Evolutionary conservation across 2,329 filamentous ascomycete genomes (phyloP).

Genomic region (Penicillium sp.): DNA sequence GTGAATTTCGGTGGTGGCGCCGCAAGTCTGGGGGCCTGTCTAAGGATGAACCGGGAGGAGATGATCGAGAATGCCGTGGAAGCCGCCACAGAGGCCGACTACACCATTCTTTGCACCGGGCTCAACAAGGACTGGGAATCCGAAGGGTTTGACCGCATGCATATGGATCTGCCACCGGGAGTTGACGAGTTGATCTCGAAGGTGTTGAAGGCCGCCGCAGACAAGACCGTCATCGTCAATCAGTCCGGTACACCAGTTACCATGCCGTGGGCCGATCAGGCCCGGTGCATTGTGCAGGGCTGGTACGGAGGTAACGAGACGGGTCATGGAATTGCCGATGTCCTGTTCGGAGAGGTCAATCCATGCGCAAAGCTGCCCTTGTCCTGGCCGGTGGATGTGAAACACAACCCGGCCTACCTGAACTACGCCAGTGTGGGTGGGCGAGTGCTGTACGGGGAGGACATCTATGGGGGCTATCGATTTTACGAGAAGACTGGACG

Average conservation of each 20-base stretch:
- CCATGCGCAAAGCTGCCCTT: conserved; percentile 65
- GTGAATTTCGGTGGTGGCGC: conserved; percentile 20
- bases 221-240: conserved; percentile 58
- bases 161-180: conserved; percentile 47
- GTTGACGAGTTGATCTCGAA: conserved; percentile 51
- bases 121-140: conserved; percentile 29
- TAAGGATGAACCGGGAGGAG: conserved; percentile 12
- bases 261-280: conserved; percentile 39
- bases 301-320: conserved; percentile 80
- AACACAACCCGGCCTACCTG: conserved; percentile 64
- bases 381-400: conserved; percentile 56
- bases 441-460: conserved; percentile 65
- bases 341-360: conserved; percentile 62
- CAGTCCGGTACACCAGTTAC: conserved; percentile 62
- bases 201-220: conserved; percentile 56
- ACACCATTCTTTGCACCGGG: conserved; percentile 19
- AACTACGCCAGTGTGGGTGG: conserved; percentile 63
- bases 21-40: conserved; percentile 22
- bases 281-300: conserved; percentile 56
- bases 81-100: conserved; percentile 14
- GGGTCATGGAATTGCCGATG: conserved; percentile 68
- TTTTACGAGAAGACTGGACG: conserved; percentile 63
- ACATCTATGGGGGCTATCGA: conserved; percentile 68
- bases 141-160: conserved; percentile 40
- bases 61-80: conserved; percentile 11